Evolutionary conservation across 257 asterid species (phyloP).

Genomic region (Scutellaria baicalensis): DNA sequence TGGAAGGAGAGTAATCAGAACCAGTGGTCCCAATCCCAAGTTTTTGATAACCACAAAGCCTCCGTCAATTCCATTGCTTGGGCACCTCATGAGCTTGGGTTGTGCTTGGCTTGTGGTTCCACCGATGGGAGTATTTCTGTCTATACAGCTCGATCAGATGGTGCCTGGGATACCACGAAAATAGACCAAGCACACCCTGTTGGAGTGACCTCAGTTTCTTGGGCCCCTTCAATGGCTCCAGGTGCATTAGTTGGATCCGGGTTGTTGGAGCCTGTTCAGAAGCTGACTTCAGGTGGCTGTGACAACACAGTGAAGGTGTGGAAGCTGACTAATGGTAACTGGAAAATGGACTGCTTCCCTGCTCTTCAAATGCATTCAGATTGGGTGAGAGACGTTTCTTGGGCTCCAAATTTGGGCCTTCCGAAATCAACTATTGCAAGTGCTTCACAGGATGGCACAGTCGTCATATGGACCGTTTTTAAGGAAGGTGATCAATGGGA

Average conservation of each 20-base stretch:
- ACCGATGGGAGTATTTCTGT: constrained; percentile 82
- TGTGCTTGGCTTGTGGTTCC: constrained; percentile 91
- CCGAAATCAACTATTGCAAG: constrained; percentile 94
- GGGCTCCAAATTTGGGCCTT: constrained; percentile 97
- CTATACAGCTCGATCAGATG: constrained; percentile 60
- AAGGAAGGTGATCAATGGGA: constrained; percentile 90
- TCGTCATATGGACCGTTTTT: constrained; percentile 78
- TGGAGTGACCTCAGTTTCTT: constrained; percentile 90
- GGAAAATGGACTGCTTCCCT: constrained; percentile 96
- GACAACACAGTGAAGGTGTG: constrained; percentile 89
- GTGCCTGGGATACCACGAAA: constrained; percentile 75
- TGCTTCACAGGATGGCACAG: constrained; percentile 91
- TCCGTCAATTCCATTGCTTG: constrained; percentile 89
- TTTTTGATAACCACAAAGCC: constrained; percentile 67
- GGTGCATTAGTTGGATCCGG: constrained; percentile 78
- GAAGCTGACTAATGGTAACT: constrained; percentile 63
- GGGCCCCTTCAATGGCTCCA: constrained; percentile 91
- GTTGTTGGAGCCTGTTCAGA: constrained; percentile 55
- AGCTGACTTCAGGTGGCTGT: constrained; percentile 93
- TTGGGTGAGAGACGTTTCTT: constrained; percentile 96
- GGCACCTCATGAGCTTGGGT: constrained; percentile 91
- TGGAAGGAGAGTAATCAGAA: constrained; percentile 87
- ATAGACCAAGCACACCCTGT: constrained; percentile 96
- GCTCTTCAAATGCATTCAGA: constrained; percentile 76
- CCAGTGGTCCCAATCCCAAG: constrained; percentile 73